Percentiles rank a stretch among this genome's conserved stretches.
Evolutionary conservation across 169 alveolate genomes (phyloP).

Genomic region (Cryptosporidium ryanae): DNA sequence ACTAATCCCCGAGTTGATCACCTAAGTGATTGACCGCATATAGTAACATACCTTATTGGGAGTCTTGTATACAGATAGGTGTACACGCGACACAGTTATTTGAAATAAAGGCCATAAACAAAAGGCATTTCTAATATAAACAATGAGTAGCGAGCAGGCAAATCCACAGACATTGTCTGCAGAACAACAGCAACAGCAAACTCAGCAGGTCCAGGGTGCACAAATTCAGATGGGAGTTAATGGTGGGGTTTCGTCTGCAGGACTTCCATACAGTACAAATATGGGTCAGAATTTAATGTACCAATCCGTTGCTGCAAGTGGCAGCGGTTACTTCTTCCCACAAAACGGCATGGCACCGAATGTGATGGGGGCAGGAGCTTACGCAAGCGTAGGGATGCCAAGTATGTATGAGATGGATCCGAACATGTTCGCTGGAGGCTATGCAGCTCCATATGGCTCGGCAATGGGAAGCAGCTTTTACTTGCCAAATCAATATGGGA

Average conservation of each 20-base stretch:
- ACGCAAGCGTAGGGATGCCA: constrained; percentile 71
- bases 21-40: no score
- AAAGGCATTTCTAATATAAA: not conserved
- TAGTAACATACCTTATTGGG: no score
- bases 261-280: constrained; percentile 47
- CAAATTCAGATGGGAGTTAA: constrained; percentile 36
- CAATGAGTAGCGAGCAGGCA: constrained; percentile 59
- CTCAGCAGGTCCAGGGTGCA: constrained; percentile 33
- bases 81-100: not conserved
- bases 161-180: constrained; percentile 36
- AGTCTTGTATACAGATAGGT: not conserved
- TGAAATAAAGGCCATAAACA: not conserved
- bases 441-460: constrained; percentile 69
- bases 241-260: constrained; percentile 37
- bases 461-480: constrained; percentile 74
- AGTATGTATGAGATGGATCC: constrained; percentile 72
- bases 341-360: constrained; percentile 41
- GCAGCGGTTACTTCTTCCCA: constrained; percentile 71
- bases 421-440: constrained; percentile 40
- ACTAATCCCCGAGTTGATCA: no score
- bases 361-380: constrained; percentile 65
- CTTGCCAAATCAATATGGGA: constrained; percentile 54
- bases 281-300: constrained; percentile 61
- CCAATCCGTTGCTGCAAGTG: constrained; percentile 55
- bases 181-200: constrained; percentile 48